Conservation (phyloP, 345 rosid genomes). For the Eucalyptus pumila region DNA sequence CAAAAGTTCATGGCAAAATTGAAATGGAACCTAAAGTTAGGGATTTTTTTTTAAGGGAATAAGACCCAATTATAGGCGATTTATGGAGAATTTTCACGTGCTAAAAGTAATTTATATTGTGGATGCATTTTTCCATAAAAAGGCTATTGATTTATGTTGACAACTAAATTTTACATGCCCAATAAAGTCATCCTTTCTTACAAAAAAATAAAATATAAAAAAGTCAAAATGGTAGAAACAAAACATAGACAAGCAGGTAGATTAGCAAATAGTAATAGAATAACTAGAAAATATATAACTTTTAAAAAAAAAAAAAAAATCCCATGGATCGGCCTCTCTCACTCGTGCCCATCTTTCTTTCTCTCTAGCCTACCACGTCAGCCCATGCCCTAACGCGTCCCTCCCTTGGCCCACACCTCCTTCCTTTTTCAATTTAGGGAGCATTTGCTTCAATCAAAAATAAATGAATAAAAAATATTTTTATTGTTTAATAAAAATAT, state of each 20-base stretch:
- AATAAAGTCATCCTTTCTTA: not conserved
- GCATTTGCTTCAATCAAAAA: not conserved
- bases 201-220: not conserved
- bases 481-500: no score
- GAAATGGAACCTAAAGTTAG: not conserved
- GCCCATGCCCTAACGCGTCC: not conserved
- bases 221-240: not conserved
- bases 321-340: not conserved
- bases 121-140: not conserved
- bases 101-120: not conserved
- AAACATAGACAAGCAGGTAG: not conserved
- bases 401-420: fast-evolving
- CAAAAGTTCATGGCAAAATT: not conserved
- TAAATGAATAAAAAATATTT: no score
- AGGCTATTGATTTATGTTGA: not conserved
- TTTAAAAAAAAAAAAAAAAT: no score
- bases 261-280: not conserved
- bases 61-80: not conserved
- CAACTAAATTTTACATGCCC: fast-evolving
- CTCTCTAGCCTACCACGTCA: not conserved
- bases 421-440: not conserved
- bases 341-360: not conserved
- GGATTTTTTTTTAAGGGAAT: not conserved
- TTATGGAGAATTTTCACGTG: fast-evolving
- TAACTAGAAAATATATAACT: no score